Evolutionary conservation across 108 stramenopile species (phyloP).

Genomic region (Skeletonema menzelii): DNA sequence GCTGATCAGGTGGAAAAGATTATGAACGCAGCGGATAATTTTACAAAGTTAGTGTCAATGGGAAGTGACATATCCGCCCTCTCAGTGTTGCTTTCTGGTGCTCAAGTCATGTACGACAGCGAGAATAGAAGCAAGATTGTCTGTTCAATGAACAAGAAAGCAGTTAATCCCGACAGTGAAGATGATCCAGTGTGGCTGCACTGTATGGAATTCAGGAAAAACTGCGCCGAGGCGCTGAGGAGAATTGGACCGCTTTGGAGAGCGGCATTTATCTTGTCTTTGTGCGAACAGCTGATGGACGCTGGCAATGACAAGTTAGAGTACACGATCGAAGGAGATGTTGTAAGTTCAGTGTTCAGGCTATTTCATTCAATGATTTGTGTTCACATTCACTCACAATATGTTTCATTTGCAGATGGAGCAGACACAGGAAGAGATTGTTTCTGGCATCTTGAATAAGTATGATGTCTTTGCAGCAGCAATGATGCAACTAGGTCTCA

Average conservation of each 20-base stretch:
- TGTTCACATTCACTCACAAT: not conserved
- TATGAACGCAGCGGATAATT: conserved; percentile 71
- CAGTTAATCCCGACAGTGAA: conserved; percentile 60
- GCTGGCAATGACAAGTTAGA: conserved; percentile 40
- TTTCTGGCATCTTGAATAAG: conserved; percentile 62
- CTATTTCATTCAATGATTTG: not conserved
- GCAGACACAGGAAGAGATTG: conserved; percentile 68
- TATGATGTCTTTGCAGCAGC: conserved; percentile 79
- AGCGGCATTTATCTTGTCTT: conserved; percentile 68
- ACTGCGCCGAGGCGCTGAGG: conserved; percentile 50
- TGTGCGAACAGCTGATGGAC: conserved; percentile 65
- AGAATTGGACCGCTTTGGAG: conserved; percentile 74
- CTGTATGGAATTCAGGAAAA: conserved; percentile 77
- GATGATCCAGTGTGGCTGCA: conserved; percentile 77
- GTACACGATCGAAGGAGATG: conserved; percentile 73
- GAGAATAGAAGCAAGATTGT: conserved; percentile 16
- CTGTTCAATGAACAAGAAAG: conserved; percentile 59
- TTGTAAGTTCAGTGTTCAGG: conserved; percentile 39
- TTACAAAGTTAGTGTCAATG: conserved; percentile 59
- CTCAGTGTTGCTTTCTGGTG: conserved; percentile 69
- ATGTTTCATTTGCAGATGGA: conserved; percentile 22
- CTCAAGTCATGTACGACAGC: conserved; percentile 44
- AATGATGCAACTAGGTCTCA: conserved; percentile 73
- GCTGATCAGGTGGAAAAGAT: conserved; percentile 77
- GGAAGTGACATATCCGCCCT: conserved; percentile 71